Evolutionary conservation across 768 basidiomycete genomes (phyloP), one percentile per base, ranked within the genome.

Genomic region (Tephrocybe sp.): DNA sequence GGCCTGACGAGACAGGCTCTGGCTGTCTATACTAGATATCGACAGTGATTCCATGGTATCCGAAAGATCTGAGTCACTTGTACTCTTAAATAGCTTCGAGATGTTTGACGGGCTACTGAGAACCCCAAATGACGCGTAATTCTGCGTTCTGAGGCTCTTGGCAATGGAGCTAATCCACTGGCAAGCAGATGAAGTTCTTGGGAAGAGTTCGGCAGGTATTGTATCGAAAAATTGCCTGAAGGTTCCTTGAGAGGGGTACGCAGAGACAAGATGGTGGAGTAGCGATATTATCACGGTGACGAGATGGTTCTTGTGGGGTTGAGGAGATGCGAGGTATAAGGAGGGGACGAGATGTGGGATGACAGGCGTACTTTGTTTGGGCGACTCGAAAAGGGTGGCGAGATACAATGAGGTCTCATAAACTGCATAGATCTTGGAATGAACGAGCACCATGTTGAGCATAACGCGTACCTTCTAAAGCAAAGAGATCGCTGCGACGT

Each of bases 321-420:
- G 33, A 52, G 59, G 50, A 16, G 60, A 48, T 5, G 65, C 46
- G 39, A 68, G 62, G 59, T 80, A 78, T 45, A 81, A 56, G 34
- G 71, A 58, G 3, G 79, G 77, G 22, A 88, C 62, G 21, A 90
- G 74, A 55, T 79, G 77, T 1, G 80, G 75, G 27, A 86, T 70
- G 50, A 86, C 76, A 15, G 85, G 77, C 6, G 76, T 75, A 3
- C 80, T 78, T 64, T 90, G 86, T 31, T 73, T 71, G 0, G 80
- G 73, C 1, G 79, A 78, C 41, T 76, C 71, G 68, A 88, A 90
- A 24, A 87, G 55, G 22, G 79, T 68, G 21, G 86, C 76, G 24
- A 88, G 72, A 62, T 75, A 79, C 18, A 89, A 69, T 0, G 88
- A 91, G 3, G 78, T 86, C 66, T 91, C 84, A 61, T 88, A 89